phyloP scores from a whole-genome alignment of 1,284 basidiomycete genomes.

The Trichosporon sp. region DNA sequence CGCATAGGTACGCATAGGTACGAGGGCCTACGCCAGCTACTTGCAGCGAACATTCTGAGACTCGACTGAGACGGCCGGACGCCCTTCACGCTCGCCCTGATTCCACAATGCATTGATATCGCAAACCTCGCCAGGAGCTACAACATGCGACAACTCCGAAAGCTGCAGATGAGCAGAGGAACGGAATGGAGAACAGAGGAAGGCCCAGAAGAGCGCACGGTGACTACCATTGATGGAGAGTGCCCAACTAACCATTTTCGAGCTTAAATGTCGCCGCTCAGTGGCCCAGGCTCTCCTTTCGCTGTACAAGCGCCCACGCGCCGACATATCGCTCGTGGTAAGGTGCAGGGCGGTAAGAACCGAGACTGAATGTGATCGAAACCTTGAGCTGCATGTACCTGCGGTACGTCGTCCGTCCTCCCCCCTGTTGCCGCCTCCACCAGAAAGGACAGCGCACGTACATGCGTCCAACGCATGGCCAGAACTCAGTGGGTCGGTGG shows the following conservation, averaged over 20 bases:
- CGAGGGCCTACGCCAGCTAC: background rate
- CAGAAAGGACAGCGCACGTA: no score
- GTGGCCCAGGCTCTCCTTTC: background rate
- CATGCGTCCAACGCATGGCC: no score
- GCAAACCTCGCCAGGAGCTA: background rate
- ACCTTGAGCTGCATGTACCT: background rate
- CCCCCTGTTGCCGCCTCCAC: background rate
- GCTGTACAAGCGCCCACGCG: background rate
- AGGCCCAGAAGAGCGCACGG: background rate
- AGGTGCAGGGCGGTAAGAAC: background rate
- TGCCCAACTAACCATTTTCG: background rate
- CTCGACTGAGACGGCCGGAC: background rate
- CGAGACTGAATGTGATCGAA: conserved; percentile 13
- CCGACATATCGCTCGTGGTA: background rate
- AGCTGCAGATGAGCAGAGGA: no score
- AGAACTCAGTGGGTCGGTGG: no score
- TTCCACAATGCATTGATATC: background rate
- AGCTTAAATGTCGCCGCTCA: conserved; percentile 12
- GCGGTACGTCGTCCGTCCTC: background rate
- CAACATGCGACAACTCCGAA: no score
- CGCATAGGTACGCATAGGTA: conserved; percentile 4
- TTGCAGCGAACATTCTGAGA: background rate
- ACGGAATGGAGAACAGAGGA: background rate
- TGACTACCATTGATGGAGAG: background rate
- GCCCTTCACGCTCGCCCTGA: background rate